Percentiles rank a stretch among this genome's conserved stretches.
Evolutionary conservation across 805 yeast species (phyloP).

Genomic region (Monosporozyma aquatica): DNA sequence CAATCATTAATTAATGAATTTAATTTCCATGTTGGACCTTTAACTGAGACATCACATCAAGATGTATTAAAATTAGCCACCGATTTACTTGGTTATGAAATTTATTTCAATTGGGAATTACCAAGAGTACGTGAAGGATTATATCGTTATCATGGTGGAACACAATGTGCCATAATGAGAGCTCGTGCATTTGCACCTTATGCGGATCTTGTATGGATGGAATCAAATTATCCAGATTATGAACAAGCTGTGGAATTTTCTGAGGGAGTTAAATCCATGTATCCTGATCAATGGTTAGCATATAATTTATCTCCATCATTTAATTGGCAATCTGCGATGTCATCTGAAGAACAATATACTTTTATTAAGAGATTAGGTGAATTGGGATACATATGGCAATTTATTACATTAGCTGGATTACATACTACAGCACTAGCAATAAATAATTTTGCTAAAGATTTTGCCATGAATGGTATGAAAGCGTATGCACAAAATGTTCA

Average conservation of each 20-base stretch:
- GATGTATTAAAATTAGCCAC: slow-evolving; percentile 74
- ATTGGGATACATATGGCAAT: slow-evolving; percentile 95
- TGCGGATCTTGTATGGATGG: slow-evolving; percentile 97
- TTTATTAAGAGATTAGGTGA: slow-evolving; percentile 78
- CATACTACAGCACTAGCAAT: slow-evolving; percentile 92
- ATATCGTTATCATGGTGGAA: slow-evolving; percentile 93
- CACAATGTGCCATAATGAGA: slow-evolving; percentile 94
- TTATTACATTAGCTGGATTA: slow-evolving; percentile 92
- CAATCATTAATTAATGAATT: slow-evolving; percentile 61
- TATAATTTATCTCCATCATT: slow-evolving; percentile 95
- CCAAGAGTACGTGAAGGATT: slow-evolving; percentile 95
- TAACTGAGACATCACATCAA: slow-evolving; percentile 62
- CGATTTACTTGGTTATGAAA: slow-evolving; percentile 67
- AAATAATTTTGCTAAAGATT: slow-evolving; percentile 73
- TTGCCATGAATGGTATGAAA: slow-evolving; percentile 80
- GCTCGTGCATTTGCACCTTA: slow-evolving; percentile 93
- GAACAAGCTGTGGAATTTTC: slow-evolving; percentile 92
- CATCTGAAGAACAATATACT: slow-evolving; percentile 76
- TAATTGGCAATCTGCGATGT: slow-evolving; percentile 96
- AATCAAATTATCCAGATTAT: slow-evolving; percentile 88
- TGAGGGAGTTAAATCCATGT: slow-evolving; percentile 71
- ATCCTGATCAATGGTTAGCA: slow-evolving; percentile 91
- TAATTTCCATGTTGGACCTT: slow-evolving; percentile 60
- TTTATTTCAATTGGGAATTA: slow-evolving; percentile 90
- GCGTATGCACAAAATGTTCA: slow-evolving; percentile 89